A percentile compares a stretch with the other conserved stretches of the same genome.
Evolutionary conservation across 352 stramenopile species (phyloP).

Genomic region (Pelagophyceae sp.): DNA sequence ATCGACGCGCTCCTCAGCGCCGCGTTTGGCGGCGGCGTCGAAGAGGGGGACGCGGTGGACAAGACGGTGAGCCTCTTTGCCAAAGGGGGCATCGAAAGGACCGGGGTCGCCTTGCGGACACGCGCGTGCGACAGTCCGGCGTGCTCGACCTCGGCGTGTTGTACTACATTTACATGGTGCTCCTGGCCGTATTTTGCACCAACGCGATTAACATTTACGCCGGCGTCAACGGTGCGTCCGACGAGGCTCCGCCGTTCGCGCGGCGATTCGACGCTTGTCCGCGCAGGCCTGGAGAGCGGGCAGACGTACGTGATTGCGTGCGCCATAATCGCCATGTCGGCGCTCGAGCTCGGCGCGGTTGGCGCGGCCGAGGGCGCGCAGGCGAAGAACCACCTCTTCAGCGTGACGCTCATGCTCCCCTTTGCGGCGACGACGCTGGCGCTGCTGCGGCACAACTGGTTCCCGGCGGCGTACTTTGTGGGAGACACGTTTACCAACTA

Average conservation of each 20-base stretch:
- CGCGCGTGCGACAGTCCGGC: too few species aligned
- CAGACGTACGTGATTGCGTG: slow-evolving; percentile 74
- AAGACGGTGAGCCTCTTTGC: too few species aligned
- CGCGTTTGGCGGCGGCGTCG: slow-evolving; percentile 38
- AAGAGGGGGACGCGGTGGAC: slow-evolving; percentile 1
- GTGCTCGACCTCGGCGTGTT: slow-evolving; percentile 80
- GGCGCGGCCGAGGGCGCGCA: background rate
- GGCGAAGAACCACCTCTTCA: slow-evolving; percentile 81
- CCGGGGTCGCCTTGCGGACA: too few species aligned
- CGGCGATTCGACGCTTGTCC: too few species aligned
- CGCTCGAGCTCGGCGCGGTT: slow-evolving; percentile 77
- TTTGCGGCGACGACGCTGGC: slow-evolving; percentile 84
- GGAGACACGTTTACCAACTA: slow-evolving; percentile 99
- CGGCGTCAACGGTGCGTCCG: slow-evolving; percentile 97
- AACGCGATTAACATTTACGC: slow-evolving; percentile 99
- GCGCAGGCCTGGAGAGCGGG: slow-evolving; percentile 89
- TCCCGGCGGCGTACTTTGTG: slow-evolving; percentile 91
- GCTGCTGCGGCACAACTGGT: slow-evolving; percentile 93
- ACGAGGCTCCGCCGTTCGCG: too few species aligned
- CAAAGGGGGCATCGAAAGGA: too few species aligned
- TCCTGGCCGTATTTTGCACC: slow-evolving; percentile 97
- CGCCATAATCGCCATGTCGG: slow-evolving; percentile 85
- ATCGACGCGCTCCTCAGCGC: slow-evolving; percentile 51
- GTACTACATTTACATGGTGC: slow-evolving; percentile 96
- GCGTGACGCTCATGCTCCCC: slow-evolving; percentile 89